A percentile compares a stretch with the other conserved stretches of the same genome.
Conservation (phyloP, 2,329 filamentous ascomycete species). For the Beauveria varroae region DNA sequence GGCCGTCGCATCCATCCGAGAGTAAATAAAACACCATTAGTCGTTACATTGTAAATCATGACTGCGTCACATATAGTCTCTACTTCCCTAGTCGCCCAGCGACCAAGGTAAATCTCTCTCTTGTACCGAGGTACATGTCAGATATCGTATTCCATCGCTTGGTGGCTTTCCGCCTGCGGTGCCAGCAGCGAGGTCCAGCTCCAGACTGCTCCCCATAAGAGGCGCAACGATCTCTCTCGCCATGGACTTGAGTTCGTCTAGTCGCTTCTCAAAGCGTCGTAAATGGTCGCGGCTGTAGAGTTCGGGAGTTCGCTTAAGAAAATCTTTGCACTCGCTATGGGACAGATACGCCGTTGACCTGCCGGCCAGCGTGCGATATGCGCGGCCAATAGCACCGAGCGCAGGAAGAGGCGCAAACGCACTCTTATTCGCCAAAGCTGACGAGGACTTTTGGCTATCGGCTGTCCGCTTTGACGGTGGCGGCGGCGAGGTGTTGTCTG, state of each 20-base stretch:
- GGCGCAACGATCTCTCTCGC: conserved; percentile 78
- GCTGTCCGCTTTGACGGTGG: conserved; percentile 23
- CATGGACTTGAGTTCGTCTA: conserved; percentile 82
- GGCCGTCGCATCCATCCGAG: neutral
- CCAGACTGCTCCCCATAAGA: conserved; percentile 76
- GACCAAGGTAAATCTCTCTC: conserved; percentile 46
- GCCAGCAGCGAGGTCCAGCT: conserved; percentile 57
- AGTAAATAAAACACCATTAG: neutral
- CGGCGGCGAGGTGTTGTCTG: conserved; percentile 76
- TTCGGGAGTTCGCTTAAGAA: conserved; percentile 75
- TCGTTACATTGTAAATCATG: conserved; percentile 2
- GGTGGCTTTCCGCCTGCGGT: conserved; percentile 28
- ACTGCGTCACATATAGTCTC: neutral
- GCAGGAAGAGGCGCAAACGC: conserved; percentile 44
- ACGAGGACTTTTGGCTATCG: conserved; percentile 19
- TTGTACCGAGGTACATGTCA: conserved; percentile 42
- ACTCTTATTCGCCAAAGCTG: conserved; percentile 26
- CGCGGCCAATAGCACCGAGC: conserved; percentile 61
- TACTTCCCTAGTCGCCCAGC: conserved; percentile 25
- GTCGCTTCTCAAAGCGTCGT: conserved; percentile 72
- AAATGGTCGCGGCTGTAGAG: conserved; percentile 83
- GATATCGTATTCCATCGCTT: conserved; percentile 38
- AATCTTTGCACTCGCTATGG: conserved; percentile 85
- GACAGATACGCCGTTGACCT: conserved; percentile 56
- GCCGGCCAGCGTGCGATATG: conserved; percentile 68